Conservation (phyloP, 768 basidiomycete genomes). For the Phaffia tasmanica region DNA sequence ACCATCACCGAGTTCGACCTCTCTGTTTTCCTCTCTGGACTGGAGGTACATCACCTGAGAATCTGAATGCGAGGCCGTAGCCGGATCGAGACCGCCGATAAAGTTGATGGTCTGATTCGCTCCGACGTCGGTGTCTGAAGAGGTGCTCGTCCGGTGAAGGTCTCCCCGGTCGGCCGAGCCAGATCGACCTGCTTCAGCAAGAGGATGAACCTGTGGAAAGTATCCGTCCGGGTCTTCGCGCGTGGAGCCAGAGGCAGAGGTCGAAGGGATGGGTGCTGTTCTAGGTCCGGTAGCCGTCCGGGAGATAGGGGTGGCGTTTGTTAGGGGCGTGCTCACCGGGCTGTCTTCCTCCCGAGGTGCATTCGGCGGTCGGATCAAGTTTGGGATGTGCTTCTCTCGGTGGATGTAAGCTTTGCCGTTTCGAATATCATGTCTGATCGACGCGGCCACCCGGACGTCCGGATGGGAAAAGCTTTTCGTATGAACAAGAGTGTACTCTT, state of each 20-base stretch:
- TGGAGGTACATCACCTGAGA: slow-evolving; percentile 26
- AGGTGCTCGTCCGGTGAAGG: slow-evolving; percentile 4
- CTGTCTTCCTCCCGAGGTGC: neutral
- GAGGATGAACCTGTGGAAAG: neutral
- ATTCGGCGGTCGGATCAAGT: slow-evolving; percentile 9
- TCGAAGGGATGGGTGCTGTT: neutral
- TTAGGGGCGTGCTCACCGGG: neutral
- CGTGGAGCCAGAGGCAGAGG: slow-evolving; percentile 1
- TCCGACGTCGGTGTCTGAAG: slow-evolving; percentile 11
- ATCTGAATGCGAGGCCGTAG: slow-evolving; percentile 21
- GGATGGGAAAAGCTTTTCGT: slow-evolving; percentile 54
- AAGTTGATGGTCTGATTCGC: slow-evolving; percentile 1
- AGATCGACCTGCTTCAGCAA: too few relatives aligned
- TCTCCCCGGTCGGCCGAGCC: too few relatives aligned
- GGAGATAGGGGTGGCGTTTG: slow-evolving; percentile 1
- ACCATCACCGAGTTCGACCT: slow-evolving; percentile 36
- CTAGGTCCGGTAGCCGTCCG: neutral
- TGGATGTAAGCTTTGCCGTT: slow-evolving; percentile 47
- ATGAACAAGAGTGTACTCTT: slow-evolving; percentile 57
- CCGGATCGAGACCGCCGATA: slow-evolving; percentile 14
- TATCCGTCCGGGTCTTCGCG: slow-evolving; percentile 1
- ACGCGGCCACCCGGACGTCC: slow-evolving; percentile 51
- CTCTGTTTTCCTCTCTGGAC: slow-evolving; percentile 31
- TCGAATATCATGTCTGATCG: slow-evolving; percentile 56
- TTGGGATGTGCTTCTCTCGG: slow-evolving; percentile 12